A percentile compares a stretch with the other conserved stretches of the same genome.
These are phyloP conservation scores for Thielaviopsis cerberus DNA, from an alignment of 2,329 filamentous ascomycete species.

Conservation along the genomic window DNA sequence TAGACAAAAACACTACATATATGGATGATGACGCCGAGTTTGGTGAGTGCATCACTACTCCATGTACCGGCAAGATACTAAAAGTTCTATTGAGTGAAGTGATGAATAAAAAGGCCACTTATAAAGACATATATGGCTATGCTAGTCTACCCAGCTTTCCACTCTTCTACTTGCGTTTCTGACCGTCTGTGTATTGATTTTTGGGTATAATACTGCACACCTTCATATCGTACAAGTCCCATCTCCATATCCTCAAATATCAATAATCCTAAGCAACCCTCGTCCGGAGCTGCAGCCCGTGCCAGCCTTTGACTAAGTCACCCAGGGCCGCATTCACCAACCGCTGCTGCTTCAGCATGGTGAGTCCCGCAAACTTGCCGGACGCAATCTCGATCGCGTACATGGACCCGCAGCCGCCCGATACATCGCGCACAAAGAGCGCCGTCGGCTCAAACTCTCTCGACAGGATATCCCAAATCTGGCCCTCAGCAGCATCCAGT, in stretches of 20 bases:
- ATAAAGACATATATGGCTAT: no score
- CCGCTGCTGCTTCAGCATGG: slow-evolving; percentile 64
- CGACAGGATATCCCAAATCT: slow-evolving; percentile 36
- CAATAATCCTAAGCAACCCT: slow-evolving; percentile 25
- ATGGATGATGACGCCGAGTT: no score
- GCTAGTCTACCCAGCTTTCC: no score
- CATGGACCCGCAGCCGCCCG: slow-evolving; percentile 73
- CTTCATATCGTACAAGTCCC: background rate
- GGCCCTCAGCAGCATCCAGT: slow-evolving; percentile 36
- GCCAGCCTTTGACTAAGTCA: slow-evolving; percentile 63
- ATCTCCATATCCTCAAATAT: background rate
- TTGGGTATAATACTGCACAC: background rate
- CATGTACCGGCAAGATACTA: no score
- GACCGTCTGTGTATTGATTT: no score
- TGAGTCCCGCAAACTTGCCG: slow-evolving; percentile 48
- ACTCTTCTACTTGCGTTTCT: no score
- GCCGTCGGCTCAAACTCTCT: slow-evolving; percentile 31
- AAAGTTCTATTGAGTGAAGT: no score
- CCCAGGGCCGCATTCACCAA: slow-evolving; percentile 59
- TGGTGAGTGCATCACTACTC: no score
- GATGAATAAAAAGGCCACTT: no score
- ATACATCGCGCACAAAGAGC: slow-evolving; percentile 57
- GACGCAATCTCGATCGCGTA: slow-evolving; percentile 66
- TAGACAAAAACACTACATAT: background rate
- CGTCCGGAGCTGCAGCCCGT: slow-evolving; percentile 65